Conservation (phyloP, 2,329 filamentous ascomycete species). For the Calycina marina region DNA sequence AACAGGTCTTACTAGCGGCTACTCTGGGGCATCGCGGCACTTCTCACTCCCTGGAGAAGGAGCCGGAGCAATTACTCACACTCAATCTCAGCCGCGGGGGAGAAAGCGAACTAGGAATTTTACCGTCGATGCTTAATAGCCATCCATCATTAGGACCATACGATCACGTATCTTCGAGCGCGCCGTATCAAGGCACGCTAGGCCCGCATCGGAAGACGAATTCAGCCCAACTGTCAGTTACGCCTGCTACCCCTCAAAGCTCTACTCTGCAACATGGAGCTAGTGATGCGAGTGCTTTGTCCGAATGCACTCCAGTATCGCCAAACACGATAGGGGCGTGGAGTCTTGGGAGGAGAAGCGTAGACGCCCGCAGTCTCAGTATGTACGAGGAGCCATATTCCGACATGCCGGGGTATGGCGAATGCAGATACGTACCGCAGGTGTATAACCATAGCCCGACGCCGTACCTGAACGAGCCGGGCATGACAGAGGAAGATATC, state of each 20-base stretch:
- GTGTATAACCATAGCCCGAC: slow-evolving; percentile 3
- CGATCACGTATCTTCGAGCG: background rate
- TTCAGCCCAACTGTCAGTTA: background rate
- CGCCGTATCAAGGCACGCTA: background rate
- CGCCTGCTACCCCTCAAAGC: background rate
- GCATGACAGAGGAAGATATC: slow-evolving; percentile 16
- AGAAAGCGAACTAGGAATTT: background rate
- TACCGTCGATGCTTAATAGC: background rate
- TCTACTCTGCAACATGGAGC: background rate
- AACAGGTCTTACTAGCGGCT: background rate
- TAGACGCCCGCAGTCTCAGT: background rate
- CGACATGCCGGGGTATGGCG: slow-evolving; percentile 10
- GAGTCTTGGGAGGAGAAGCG: no score
- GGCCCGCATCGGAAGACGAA: background rate
- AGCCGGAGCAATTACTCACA: background rate
- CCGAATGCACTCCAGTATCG: background rate
- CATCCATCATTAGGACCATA: background rate
- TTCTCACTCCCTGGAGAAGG: background rate
- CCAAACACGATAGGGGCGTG: no score
- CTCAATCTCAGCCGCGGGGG: background rate
- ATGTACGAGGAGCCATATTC: background rate
- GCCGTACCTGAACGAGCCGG: slow-evolving; percentile 12
- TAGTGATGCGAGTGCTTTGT: background rate
- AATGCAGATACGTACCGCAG: slow-evolving; percentile 10
- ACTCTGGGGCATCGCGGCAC: background rate